Evolutionary conservation across 2,329 filamentous ascomycete genomes (phyloP).

Genomic region (Nemania sp.): DNA sequence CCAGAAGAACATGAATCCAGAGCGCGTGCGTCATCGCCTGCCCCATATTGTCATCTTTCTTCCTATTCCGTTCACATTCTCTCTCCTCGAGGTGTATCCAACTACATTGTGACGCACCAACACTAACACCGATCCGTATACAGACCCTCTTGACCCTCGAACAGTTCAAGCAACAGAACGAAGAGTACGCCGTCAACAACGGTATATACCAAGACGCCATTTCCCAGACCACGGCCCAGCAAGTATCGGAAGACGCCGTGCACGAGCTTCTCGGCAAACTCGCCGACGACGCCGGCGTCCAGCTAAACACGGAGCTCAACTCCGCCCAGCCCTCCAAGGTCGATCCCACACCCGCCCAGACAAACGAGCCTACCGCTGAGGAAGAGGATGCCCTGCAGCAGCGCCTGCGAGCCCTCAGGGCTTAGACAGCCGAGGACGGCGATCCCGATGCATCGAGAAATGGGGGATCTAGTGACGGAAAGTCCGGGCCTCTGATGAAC

Average conservation of each 20-base stretch:
- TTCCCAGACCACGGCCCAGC: conserved; percentile 77
- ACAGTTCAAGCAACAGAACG: conserved; percentile 71
- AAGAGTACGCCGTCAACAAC: conserved; percentile 73
- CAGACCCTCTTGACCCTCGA: conserved; percentile 70
- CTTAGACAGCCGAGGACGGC: conserved; percentile 51
- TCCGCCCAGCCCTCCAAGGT: conserved; percentile 66
- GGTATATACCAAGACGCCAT: conserved; percentile 90
- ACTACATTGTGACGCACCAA: background rate
- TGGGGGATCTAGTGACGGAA: conserved; percentile 1
- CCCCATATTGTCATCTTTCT: conserved; percentile 1
- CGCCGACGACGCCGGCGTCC: conserved; percentile 88
- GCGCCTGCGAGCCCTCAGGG: conserved; percentile 66
- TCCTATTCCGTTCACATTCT: background rate
- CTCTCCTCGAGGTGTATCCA: background rate
- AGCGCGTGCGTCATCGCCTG: conserved; percentile 57
- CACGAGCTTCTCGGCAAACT: conserved; percentile 87
- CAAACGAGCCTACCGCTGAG: conserved; percentile 77
- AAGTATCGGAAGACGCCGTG: conserved; percentile 84
- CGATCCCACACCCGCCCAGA: conserved; percentile 63
- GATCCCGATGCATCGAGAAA: conserved; percentile 15
- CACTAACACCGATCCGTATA: background rate
- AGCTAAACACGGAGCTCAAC: conserved; percentile 80
- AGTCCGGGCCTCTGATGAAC: background rate
- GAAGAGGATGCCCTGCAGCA: conserved; percentile 81
- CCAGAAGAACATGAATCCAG: conserved; percentile 69